Evolutionary conservation across 2,329 filamentous ascomycete genomes (phyloP).

Genomic region (Penicillium sp.): DNA sequence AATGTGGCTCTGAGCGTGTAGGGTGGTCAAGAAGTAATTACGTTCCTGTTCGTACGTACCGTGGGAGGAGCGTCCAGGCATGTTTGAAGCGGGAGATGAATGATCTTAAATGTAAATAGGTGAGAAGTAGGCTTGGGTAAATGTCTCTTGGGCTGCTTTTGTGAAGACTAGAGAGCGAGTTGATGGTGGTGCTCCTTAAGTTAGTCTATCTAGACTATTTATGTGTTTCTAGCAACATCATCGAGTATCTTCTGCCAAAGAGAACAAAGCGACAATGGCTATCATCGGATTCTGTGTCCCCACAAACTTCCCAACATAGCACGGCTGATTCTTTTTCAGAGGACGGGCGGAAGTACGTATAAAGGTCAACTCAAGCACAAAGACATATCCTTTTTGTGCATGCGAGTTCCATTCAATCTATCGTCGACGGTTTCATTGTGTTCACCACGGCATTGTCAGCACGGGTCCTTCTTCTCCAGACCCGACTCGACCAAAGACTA

Average conservation of each 20-base stretch:
- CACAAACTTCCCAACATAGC: not conserved
- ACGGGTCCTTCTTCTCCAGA: slow-evolving; percentile 30
- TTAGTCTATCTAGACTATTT: not conserved
- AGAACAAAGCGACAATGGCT: not conserved
- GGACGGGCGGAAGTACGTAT: no score
- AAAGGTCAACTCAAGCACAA: not conserved
- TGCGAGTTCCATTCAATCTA: not conserved
- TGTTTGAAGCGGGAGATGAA: not conserved
- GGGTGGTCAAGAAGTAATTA: not conserved
- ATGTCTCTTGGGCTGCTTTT: not conserved
- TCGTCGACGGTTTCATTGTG: not conserved
- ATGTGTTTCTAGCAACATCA: not conserved
- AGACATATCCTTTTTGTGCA: not conserved
- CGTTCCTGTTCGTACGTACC: slow-evolving; percentile 5
- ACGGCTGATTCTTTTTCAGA: no score
- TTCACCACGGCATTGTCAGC: slow-evolving; percentile 29
- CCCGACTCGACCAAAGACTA: slow-evolving; percentile 35
- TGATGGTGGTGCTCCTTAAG: not conserved
- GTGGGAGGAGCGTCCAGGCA: not conserved
- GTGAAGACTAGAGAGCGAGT: not conserved
- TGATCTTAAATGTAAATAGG: not conserved
- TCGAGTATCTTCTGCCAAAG: not conserved
- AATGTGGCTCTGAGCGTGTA: slow-evolving; percentile 7
- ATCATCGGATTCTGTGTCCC: not conserved
- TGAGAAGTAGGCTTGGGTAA: no score